phyloP scores from a whole-genome alignment of 176 grass and related monocot species.

The Aegilops umbellulata region DNA sequence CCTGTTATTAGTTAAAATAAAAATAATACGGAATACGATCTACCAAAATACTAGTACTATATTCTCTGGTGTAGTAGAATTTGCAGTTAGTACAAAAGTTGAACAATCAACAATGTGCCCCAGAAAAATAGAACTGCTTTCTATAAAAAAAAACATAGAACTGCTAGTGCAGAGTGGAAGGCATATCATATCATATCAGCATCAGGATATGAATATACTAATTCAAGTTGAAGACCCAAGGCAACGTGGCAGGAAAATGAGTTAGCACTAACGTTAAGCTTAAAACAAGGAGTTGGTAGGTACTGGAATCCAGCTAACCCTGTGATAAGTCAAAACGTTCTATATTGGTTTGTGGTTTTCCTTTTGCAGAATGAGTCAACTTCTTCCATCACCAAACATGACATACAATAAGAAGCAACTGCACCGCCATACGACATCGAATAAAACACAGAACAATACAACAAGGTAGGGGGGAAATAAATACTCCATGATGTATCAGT shows the following conservation, averaged over 20 bases:
- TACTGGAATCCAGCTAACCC: conserved; percentile 1
- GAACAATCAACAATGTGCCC: background rate
- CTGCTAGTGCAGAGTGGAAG: background rate
- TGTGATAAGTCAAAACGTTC: conserved; percentile 31
- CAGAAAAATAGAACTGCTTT: no score
- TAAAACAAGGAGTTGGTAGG: conserved; percentile 1
- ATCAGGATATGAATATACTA: background rate
- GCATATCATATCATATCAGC: background rate
- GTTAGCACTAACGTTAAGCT: background rate
- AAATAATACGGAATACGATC: background rate
- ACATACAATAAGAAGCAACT: background rate
- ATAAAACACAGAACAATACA: conserved; percentile 2
- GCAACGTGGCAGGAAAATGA: background rate
- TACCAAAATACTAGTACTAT: background rate
- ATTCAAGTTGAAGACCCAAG: conserved; percentile 8
- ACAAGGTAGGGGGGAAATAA: background rate
- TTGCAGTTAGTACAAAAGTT: background rate
- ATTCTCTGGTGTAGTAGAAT: background rate
- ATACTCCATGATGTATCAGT: background rate
- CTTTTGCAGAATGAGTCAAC: conserved; percentile 4
- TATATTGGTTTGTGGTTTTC: background rate
- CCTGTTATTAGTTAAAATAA: background rate
- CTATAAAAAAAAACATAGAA: background rate
- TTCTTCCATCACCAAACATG: background rate
- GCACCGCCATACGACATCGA: conserved; percentile 7